Base-by-base conservation (phyloP, 331 rosid species). In the Rosa hybrid region DNA sequence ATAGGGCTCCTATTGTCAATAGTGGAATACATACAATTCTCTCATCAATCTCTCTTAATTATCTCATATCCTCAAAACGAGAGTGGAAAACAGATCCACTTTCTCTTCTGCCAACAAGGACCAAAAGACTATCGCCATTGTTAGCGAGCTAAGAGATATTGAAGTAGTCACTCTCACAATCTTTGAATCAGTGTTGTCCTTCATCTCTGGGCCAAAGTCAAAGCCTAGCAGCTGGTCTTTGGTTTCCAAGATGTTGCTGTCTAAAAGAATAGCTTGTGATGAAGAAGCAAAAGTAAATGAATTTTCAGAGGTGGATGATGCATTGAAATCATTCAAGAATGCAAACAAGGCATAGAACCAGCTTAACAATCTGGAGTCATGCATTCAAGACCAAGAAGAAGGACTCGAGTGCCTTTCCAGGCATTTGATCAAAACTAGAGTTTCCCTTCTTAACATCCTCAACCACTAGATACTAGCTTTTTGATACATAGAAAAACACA, bases 171-270 rank as follows among this genome's bases (percentile, higher is more conserved):
- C 83, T 12, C 11, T 83, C n/a, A 60, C 63, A 49, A 46, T 83
- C 27, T 21, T 90, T 11, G 89, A 87, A 82, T 72, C 60, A 44
- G 57, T 87, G 59, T 17, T 90, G 72, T 44, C 34, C 30, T 83
- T 77, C 5, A 65, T 83, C 48, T 70, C 80, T 1, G 84, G 84
- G 8, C 53, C 82, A 68, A 87, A 77, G 77, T 18, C 82, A 50
- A 49, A 49, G 18, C 3, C 77, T 13, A 78, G 74, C 2, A 85
- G 80, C 17, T 88, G 88, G 90, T 77, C 90, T 45, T 44, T 77
- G 53, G 81, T 88, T 34, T 80, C 87, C 34, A 86, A 77, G 80
- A 17, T 90, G 38, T 12, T 86, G 72, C 85, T 49, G 6, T 48
- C 85, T 3, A 86, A 80, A 78, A 82, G 85, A 73, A 77, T 48